Base-by-base conservation (phyloP, 2,329 filamentous ascomycete genomes). In the Cercospora nicotianae region DNA sequence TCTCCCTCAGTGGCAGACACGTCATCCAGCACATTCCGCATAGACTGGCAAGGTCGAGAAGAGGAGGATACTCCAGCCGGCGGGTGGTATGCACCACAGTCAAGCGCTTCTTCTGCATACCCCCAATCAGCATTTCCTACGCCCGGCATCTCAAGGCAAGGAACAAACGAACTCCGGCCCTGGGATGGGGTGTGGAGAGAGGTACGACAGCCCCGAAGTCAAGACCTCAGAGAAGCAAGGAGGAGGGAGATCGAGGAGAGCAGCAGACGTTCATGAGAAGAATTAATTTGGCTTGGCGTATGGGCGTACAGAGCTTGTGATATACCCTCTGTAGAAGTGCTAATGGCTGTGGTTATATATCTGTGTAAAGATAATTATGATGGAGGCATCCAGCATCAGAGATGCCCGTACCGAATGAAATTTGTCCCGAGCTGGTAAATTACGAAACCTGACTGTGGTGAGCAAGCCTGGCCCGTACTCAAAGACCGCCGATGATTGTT, bases 11-110 rank as follows among this genome's bases (percentile, higher is more conserved):
- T 73, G 69, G 78, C 39, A 72, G 79, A 70, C 74, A 79, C 60
- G 70, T 75, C 67, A 13, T 78, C 77, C 67, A 77, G 78, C 53
- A 84, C 82, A 0, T 84, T 82, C 73, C 76, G 75, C 23, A 83
- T 84, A 62, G 77, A 80, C 71, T 74, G 77, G 72, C 74, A 75
- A 64, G 72, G 68, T 13, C 68, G 72, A 53, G 74, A 77, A 9
- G 72, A 75, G 23, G 74, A 76, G 18, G 73, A 72, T n/a, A 65
- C 64, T 12, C 72, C 75, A n/a, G 33, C 63, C 33, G 42, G 69
- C 23, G 75, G 73, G n/a, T 76, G 73, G 63, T 76, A 76, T 62
- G 75, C 74, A 10, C 74, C 73, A 10, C 64, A 60, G 7, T 65
- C 63, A 1, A 64, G 30, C 31, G 28, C 55, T 57, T 65, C 67